Evolutionary conservation across 2,329 filamentous ascomycete species (phyloP), one percentile per base, ranked within the genome.

Genomic region (Tricladium varicosporioides): DNA sequence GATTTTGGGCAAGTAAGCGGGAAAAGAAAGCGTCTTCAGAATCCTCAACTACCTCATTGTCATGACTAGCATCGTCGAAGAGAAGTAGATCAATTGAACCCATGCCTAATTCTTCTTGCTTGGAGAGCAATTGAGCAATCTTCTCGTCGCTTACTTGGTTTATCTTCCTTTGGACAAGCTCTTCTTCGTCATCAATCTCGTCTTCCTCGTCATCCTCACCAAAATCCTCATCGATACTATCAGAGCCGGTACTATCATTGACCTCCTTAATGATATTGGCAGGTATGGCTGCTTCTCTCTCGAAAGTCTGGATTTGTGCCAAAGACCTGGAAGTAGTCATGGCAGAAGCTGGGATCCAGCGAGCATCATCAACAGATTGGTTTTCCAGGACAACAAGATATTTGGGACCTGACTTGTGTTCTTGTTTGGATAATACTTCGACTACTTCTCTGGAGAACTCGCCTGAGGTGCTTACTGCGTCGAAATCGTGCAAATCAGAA

Each of bases 101-200:
- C 45, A 89, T 73, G 8, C 86, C 87, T 3, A 89, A 74, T 67
- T 86, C 82, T 69, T 84, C 80, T 65, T 86, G 81, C 68, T 84
- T 86, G 51, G 80, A 75, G 31, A 88, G 70, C 19, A 87, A 72
- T 42, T 79, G 75, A 42, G 86, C 86, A 42, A 89, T 74, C 16
- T 80, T 77, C 68, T 86, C 85, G 60, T 91, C 80, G 75, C 69
- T 86, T 84, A 65, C 89, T 5, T 69, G 64, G 13, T 72, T 72
- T 16, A 68, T 69, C 48, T 69, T 67, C 32, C 60, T 60, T 54
- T 67, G 63, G n/a, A 63, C 22, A n/a, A 66, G 19, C 22, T 79
- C 66, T 60, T 75, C 75, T 27, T 73, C 72, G n/a, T 63, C 60
- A 10, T 58, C 51, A 5, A 42, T 45, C 11, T 63, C 58, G 15